Evolutionary conservation across 1,284 basidiomycete genomes (phyloP).

Genomic region (Microbotryum scabiosae): DNA sequence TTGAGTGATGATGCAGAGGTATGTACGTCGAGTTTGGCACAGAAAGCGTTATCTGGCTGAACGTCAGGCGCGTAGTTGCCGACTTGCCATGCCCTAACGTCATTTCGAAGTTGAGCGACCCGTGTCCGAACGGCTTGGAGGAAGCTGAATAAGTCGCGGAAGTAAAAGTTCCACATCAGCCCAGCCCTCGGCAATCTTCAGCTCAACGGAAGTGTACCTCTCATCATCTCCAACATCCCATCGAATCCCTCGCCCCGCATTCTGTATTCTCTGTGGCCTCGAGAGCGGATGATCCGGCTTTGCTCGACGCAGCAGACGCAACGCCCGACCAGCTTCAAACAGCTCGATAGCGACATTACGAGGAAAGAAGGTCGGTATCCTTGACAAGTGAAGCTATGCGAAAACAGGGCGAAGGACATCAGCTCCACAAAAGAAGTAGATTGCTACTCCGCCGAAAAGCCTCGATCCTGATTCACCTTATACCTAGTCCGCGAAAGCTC

Average conservation of each 20-base stretch:
- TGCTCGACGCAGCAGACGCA: conserved; percentile 1
- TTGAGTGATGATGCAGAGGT: neutral
- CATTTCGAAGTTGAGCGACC: too few relatives aligned
- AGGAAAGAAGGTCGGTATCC: conserved; percentile 1
- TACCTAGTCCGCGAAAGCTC: neutral
- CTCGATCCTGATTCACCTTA: neutral
- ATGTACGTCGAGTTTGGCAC: neutral
- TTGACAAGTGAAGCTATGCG: neutral
- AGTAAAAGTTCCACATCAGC: too few relatives aligned
- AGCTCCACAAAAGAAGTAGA: neutral
- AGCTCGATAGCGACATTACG: conserved; percentile 3
- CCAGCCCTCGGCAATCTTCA: too few relatives aligned
- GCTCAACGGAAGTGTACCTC: neutral
- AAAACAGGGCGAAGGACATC: too few relatives aligned
- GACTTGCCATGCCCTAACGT: too few relatives aligned
- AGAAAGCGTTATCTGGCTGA: too few relatives aligned
- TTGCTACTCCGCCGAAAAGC: too few relatives aligned
- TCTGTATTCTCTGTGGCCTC: neutral
- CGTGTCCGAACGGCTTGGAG: too few relatives aligned
- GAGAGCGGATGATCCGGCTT: conserved; percentile 4
- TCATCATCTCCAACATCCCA: conserved; percentile 1
- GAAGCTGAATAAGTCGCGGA: too few relatives aligned
- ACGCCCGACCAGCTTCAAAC: conserved; percentile 5
- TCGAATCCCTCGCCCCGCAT: neutral
- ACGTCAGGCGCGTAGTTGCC: neutral